Base-by-base conservation (phyloP, 345 rosid species). In the Lumnitzera racemosa region DNA sequence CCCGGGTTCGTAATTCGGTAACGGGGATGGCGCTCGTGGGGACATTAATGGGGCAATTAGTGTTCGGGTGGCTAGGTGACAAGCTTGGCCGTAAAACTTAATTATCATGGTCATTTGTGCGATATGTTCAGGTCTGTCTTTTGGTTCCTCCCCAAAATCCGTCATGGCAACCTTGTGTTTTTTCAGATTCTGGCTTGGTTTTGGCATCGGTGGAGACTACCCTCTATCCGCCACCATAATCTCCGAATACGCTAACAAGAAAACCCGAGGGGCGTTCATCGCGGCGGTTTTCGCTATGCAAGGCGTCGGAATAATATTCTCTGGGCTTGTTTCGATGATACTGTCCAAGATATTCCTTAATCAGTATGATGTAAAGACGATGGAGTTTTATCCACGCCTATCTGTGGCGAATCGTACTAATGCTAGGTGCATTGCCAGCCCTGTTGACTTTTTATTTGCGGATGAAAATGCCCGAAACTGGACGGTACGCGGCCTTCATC, bases 181-280 rank as follows among this genome's bases (percentile, higher is more conserved):
- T 76, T 88, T 85, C 51, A 70, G 96, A 61, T 88, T 88, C 85
- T 88, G 59, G 85, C 91, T 91, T 69, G 85, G 0, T 89, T 91
- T 83, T 88, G 5, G 97, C 95, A 3, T 80, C 12, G 95, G 96
- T 0, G 95, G 96, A 10, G 96, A 89, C 53, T 89, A 89, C 53
- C 96, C 95, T 36, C 88, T 87, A 47, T 90, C 95, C 0, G 89
- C 95, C 46, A 80, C 89, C 0, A 87, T 85, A 51, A 90, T 90
- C 87, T 79, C 80, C 0, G 92, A 86, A 64, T 83, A 88, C 49
- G 84, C 83, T 0, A 84, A 81, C 53, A 77, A 79, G 62, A 84
- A 66, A 50, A 79, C 83, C 16, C 79, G 86, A 0, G 84, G 90
- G 4, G 72, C 77, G 4, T 84, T 84, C 53, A 79, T 84, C 10